Conservation (phyloP, 73 alveolate genomes). For the Paramecium octaurelia region DNA sequence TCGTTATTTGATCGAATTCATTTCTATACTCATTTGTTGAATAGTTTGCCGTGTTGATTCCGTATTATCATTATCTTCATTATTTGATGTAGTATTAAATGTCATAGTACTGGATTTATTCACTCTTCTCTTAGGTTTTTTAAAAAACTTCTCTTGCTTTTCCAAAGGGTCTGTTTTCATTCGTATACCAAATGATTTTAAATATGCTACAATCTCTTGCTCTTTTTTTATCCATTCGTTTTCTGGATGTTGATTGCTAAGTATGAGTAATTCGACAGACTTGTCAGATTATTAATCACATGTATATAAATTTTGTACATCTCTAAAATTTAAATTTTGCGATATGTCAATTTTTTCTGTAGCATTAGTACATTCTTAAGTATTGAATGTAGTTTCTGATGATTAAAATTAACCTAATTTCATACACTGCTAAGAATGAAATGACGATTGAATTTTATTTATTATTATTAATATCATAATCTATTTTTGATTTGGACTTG, state of each 20-base stretch:
- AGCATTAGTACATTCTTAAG: not conserved
- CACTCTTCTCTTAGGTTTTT: slow-evolving; percentile 2
- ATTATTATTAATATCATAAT: not conserved
- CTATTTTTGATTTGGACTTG: not conserved
- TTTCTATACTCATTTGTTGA: not conserved
- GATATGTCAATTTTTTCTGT: not conserved
- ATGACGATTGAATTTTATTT: not conserved
- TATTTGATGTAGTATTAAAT: not conserved
- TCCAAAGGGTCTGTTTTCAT: slow-evolving; percentile 33
- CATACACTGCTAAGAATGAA: not conserved
- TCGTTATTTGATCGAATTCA: not conserved
- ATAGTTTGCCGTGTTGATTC: not conserved
- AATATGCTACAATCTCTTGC: not conserved
- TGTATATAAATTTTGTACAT: not conserved
- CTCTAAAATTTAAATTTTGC: not conserved
- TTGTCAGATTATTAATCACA: not conserved
- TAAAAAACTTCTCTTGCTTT: not conserved
- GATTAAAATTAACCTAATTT: not conserved
- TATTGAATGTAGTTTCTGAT: not conserved
- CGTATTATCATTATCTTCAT: not conserved
- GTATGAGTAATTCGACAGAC: not conserved
- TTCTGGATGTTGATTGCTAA: not conserved
- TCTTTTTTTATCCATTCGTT: slow-evolving; percentile 11
- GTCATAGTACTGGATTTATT: not conserved
- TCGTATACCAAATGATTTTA: not conserved